phyloP scores from a whole-genome alignment of 306 rosid genomes.

The Prunus padus region DNA sequence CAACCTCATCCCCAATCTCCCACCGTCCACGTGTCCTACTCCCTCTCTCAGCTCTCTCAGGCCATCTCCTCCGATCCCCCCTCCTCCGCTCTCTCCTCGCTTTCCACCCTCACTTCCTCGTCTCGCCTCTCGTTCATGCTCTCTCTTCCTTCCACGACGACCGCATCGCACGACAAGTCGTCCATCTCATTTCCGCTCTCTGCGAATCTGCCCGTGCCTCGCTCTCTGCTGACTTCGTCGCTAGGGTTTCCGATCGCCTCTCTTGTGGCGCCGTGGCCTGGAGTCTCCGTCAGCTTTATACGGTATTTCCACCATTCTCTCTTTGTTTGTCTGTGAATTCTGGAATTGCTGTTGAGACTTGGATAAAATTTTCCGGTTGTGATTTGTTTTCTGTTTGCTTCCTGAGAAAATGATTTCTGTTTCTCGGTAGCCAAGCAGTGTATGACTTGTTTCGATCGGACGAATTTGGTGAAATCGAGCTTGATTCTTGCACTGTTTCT shows the following conservation, averaged over 20 bases:
- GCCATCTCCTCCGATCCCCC: slow-evolving; percentile 13
- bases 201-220: slow-evolving; percentile 37
- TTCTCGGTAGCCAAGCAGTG: too few species aligned
- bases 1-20: slow-evolving; percentile 28
- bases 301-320: slow-evolving; percentile 33
- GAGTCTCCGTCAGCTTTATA: slow-evolving; percentile 68
- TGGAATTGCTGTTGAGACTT: too few species aligned
- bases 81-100: slow-evolving; percentile 78
- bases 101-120: slow-evolving; percentile 48
- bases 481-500: too few species aligned
- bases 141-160: background rate
- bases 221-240: slow-evolving; percentile 42
- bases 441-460: too few species aligned
- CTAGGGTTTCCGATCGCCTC: slow-evolving; percentile 54
- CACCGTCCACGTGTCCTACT: slow-evolving; percentile 4
- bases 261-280: slow-evolving; percentile 61
- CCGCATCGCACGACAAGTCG: background rate
- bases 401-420: background rate
- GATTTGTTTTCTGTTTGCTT: slow-evolving; percentile 10
- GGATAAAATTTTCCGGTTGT: too few species aligned
- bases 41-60: slow-evolving; percentile 30
- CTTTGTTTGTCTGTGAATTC: background rate
- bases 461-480: too few species aligned
- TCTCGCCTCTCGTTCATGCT: background rate
- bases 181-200: slow-evolving; percentile 21